Evolutionary conservation across 2,329 filamentous ascomycete species (phyloP).

Genomic region (Apiospora koreana): DNA sequence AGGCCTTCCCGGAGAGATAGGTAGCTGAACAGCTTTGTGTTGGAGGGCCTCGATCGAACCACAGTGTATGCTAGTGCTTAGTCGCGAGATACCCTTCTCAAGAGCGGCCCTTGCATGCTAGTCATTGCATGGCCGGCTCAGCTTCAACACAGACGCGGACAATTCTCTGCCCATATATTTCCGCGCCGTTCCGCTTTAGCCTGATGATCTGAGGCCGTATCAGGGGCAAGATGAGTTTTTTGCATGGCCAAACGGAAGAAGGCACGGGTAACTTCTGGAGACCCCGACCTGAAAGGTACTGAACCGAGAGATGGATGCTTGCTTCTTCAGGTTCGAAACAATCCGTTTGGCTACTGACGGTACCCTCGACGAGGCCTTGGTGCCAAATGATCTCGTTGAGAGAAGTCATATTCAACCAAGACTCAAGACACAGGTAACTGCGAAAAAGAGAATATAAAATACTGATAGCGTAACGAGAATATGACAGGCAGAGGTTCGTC

Average conservation of each 20-base stretch:
- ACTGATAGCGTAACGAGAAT: neutral
- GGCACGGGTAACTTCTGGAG: neutral
- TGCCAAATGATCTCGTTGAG: neutral
- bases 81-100: neutral
- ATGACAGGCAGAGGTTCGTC: neutral
- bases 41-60: neutral
- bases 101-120: neutral
- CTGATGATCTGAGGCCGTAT: neutral
- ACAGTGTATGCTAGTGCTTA: neutral
- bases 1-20: neutral
- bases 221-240: neutral
- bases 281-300: neutral
- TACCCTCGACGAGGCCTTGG: neutral
- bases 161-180: neutral
- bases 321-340: neutral
- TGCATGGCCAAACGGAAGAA: neutral
- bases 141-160: neutral
- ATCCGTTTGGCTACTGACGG: neutral
- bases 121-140: neutral
- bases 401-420: no score
- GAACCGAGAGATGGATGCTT: neutral
- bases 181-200: slow-evolving; percentile 4
- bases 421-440: no score
- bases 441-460: neutral
- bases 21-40: neutral